Base-by-base conservation (phyloP, 306 rosid species). In the Alnus rubra region DNA sequence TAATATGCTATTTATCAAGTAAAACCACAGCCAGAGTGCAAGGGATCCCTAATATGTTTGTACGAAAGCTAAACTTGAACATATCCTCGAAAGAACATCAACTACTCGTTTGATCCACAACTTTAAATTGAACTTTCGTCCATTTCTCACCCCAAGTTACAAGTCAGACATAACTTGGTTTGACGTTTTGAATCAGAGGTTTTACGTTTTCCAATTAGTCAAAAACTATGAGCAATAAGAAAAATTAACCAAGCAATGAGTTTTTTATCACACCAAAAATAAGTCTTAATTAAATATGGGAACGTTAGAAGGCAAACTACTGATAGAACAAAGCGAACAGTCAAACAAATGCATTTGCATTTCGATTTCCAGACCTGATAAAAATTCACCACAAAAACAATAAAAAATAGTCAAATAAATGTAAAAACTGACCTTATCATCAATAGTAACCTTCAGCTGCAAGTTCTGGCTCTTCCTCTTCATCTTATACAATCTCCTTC, bases 381-480 rank as follows among this genome's bases (percentile, higher is more conserved):
- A 65, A 68, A 78, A 42, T 10, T 65, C 45, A 19, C 31, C 49
- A 59, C 31, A 23, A 35, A 70, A 53, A 10, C 0, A 65, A 58
- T 5, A 23, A 31, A 52, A 44, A 55, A 45, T 5, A 14, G 79
- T 7, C 18, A 33, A 35, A 73, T 14, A 3, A 35, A 69, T 0
- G 64, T 73, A 79, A 77, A n/a, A 48, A 83, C 87, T 48, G 60
- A 95, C 99, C 97, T 95, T 95, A 82, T 91, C 99, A 80, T 93
- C 98, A 59, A 93, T 76, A 35, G 95, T 89, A 70, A 95, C 93
- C 85, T 93, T 93, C 81, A 93, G 90, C 82, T 89, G 94, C 86
- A 95, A 79, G 78, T 88, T 77, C 37, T 83, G 99, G 64, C 79
- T 91, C 92, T 86, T 95, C 78, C 88, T 81, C 90, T 88, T 93